Evolutionary conservation across 1,284 basidiomycete species (phyloP).

Genomic region (Vanrija pseudolonga): DNA sequence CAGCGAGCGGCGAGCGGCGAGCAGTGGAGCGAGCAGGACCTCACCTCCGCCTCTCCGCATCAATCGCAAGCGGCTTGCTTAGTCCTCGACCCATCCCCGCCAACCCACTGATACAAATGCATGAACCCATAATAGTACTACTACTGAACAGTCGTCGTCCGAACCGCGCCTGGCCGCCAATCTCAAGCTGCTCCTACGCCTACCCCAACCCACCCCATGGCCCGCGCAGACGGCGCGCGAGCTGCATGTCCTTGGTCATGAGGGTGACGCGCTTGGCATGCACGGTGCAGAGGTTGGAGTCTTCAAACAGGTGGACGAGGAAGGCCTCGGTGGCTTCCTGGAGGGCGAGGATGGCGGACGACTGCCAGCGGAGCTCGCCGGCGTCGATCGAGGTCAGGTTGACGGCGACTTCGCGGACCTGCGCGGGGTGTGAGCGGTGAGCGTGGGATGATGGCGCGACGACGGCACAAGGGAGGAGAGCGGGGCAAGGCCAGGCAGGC

Average conservation of each 20-base stretch:
- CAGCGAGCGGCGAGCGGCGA: too few relatives aligned
- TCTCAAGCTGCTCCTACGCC: not conserved
- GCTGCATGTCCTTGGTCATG: slow-evolving; percentile 95
- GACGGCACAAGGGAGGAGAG: too few relatives aligned
- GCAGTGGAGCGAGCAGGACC: too few relatives aligned
- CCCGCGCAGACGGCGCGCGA: slow-evolving; percentile 90
- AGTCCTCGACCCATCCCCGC: too few relatives aligned
- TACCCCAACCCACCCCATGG: slow-evolving; percentile 58
- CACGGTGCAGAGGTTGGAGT: slow-evolving; percentile 93
- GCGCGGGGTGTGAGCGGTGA: not conserved
- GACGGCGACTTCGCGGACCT: slow-evolving; percentile 88
- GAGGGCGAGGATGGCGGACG: slow-evolving; percentile 79
- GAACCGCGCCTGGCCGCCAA: too few relatives aligned
- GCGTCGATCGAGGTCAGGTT: slow-evolving; percentile 77
- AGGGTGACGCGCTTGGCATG: slow-evolving; percentile 98
- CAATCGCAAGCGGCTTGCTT: too few relatives aligned
- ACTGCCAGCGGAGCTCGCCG: slow-evolving; percentile 79
- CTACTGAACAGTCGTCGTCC: too few relatives aligned
- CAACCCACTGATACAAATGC: too few relatives aligned
- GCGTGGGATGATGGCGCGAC: not conserved
- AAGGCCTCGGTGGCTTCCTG: slow-evolving; percentile 95
- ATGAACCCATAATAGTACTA: too few relatives aligned
- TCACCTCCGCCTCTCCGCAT: too few relatives aligned
- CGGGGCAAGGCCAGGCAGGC: not conserved
- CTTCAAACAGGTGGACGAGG: slow-evolving; percentile 90